Evolutionary conservation across 805 yeast genomes (phyloP), one percentile per base, ranked within the genome.

Genomic region (Wickerhamomyces tratensis): DNA sequence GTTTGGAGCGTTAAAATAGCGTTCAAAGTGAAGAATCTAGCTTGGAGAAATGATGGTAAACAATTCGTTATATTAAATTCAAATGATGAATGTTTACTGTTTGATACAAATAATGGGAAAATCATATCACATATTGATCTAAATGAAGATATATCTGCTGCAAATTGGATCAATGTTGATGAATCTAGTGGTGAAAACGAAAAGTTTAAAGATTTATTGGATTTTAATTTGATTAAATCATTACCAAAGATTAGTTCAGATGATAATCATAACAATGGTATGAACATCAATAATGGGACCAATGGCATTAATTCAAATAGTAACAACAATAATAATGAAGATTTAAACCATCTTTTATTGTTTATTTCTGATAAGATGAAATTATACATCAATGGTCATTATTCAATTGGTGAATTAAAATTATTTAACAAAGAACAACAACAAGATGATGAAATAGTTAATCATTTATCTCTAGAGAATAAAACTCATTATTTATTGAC

Each of bases 101-200:
- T 71, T 42, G 72, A 70, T 45, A 65, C 74, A 6, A 66, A 68
- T 43, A 68, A 59, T 15, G 80, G 81, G 2, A 61, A 61, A n/a
- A 53, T 65, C 26, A 47, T 71, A 12, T 46, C 56, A 11, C 49
- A 1, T 41, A 33, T 20, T 35, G 35, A 15, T 39, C 46, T 6
- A 41, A 41, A 30, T 9, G 42, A 35, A 12, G 45, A 39, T 33
- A 39, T 36, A 6, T 41, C 33, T n/a, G 39, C 46, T 35, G 57
- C 54, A 25, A 43, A 37, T 7, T 52, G 52, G 51, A 30, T 42
- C n/a, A 41, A 40, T 7, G 27, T 42, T 7, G 42, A 41, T 20
- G 4, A 20, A 20, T 20, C 20, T 20, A 20, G 20, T 3, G 20
- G 20, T 20, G 20, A 20, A 29, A n/a, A 25, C 11, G 37, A 38